A percentile compares a stretch with the other conserved stretches of the same genome.
Conservation (phyloP, 1,284 basidiomycete genomes). For the Microbotryomycetes sp. region DNA sequence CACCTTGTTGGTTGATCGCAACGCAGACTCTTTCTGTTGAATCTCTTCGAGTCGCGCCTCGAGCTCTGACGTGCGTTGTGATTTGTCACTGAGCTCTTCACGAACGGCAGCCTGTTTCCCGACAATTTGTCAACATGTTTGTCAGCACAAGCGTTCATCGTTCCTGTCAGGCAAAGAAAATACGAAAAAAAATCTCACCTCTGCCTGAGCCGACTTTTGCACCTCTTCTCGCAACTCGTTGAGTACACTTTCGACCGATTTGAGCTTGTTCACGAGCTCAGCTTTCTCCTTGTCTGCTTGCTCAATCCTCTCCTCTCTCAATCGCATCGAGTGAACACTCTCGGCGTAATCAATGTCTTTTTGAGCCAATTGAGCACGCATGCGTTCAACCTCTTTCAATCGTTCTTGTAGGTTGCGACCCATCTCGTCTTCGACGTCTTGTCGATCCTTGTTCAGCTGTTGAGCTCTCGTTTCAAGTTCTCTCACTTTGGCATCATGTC, state of each 20-base stretch:
- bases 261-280: conserved; percentile 43
- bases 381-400: conserved; percentile 64
- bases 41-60: conserved; percentile 52
- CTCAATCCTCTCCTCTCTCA: conserved; percentile 54
- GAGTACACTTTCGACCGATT: conserved; percentile 46
- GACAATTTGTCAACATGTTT: neutral
- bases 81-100: conserved; percentile 43
- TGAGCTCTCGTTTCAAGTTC: conserved; percentile 56
- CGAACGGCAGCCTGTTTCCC: conserved; percentile 40
- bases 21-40: conserved; percentile 58
- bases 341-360: conserved; percentile 49
- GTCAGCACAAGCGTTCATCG: conserved; percentile 3
- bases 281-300: conserved; percentile 51
- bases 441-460: conserved; percentile 62
- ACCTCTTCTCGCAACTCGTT: conserved; percentile 46
- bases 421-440: conserved; percentile 67
- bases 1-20: conserved; percentile 68
- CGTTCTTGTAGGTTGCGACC: conserved; percentile 68
- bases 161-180: no score
- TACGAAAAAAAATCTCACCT: no score
- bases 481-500: conserved; percentile 64
- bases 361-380: conserved; percentile 56
- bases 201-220: conserved; percentile 42
- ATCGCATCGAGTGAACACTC: conserved; percentile 45
- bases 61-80: conserved; percentile 39